Conservation (phyloP, 768 basidiomycete genomes). For the Lentinula boryana region DNA sequence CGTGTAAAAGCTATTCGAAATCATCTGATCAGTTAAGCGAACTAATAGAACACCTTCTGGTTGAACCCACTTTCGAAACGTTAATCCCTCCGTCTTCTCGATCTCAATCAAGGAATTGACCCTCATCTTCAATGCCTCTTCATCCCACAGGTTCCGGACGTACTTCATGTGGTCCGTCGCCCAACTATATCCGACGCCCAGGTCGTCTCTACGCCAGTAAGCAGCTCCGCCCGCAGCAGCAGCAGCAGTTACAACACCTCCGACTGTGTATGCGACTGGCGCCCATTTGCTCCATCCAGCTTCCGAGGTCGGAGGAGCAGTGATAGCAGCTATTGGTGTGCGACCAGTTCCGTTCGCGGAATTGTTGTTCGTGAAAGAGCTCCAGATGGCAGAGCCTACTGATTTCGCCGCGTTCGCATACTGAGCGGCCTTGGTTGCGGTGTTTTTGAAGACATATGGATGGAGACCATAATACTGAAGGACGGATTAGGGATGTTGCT, state of each 20-base stretch:
- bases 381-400: slow-evolving; percentile 55
- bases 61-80: slow-evolving; percentile 64
- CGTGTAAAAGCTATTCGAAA: slow-evolving; percentile 65
- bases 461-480: slow-evolving; percentile 81
- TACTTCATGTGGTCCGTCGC: slow-evolving; percentile 88
- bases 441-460: slow-evolving; percentile 80
- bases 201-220: slow-evolving; percentile 74
- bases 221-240: slow-evolving; percentile 83
- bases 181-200: slow-evolving; percentile 66
- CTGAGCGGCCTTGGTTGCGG: slow-evolving; percentile 66
- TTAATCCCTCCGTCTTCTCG: slow-evolving; percentile 55
- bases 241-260: slow-evolving; percentile 62
- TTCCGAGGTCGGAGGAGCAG: slow-evolving; percentile 19
- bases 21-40: neutral
- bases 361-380: slow-evolving; percentile 38
- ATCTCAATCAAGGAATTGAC: slow-evolving; percentile 57
- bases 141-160: slow-evolving; percentile 82
- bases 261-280: slow-evolving; percentile 64
- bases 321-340: slow-evolving; percentile 21
- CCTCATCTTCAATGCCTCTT: slow-evolving; percentile 51
- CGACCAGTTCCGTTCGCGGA: neutral
- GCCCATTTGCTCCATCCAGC: slow-evolving; percentile 54
- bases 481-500: neutral
- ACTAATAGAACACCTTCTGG: neutral
- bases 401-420: slow-evolving; percentile 63